Base-by-base conservation (phyloP, 305 asterid genomes). In the Lippia alba region DNA sequence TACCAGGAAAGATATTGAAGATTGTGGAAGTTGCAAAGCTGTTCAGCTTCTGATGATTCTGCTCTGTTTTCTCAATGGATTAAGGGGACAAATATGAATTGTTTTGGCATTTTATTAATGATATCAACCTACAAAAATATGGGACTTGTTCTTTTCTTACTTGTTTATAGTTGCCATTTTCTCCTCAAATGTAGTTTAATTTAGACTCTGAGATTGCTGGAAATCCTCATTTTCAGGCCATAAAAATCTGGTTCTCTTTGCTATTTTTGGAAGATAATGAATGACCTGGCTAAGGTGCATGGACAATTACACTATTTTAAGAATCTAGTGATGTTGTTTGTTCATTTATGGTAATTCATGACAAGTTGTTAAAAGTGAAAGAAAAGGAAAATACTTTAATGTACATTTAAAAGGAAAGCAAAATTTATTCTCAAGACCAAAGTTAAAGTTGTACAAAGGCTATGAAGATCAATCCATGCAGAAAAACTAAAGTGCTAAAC, bases 151-250 rank as follows among this genome's bases (percentile, higher is more conserved):
- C n/a, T 17, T 49, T 19, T 12, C 19, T 15, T 46, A 19, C 9
- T 10, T 20, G 15, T 12, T 6, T 54, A 24, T 24, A 24, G 72
- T 67, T 69, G 24, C 34, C 53, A 36, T 5, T 30, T 24, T 16
- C 2, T 51, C 69, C 57, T 49, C 12, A 11, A 58, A 58, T 15
- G 32, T 44, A 59, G 51, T 40, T 59, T 33, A 19, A 48, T 18
- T 71, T 62, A 40, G 56, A 19, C 48, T 71, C 18, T 45, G 76
- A 67, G 73, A 76, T 50, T 40, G 64, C 53, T 48, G 58, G 39
- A 53, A 36, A 64, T 70, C 70, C 64, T 71, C 68, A 44, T 41
- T 46, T 66, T 66, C 50, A 64, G 64, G 66, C 80, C 62, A 63
- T 68, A 62, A 50, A 57, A 55, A 36, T 40, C 46, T 34, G 30